Conservation (phyloP, 2,329 filamentous ascomycete genomes). For the Pseudogymnoascus sp. region DNA sequence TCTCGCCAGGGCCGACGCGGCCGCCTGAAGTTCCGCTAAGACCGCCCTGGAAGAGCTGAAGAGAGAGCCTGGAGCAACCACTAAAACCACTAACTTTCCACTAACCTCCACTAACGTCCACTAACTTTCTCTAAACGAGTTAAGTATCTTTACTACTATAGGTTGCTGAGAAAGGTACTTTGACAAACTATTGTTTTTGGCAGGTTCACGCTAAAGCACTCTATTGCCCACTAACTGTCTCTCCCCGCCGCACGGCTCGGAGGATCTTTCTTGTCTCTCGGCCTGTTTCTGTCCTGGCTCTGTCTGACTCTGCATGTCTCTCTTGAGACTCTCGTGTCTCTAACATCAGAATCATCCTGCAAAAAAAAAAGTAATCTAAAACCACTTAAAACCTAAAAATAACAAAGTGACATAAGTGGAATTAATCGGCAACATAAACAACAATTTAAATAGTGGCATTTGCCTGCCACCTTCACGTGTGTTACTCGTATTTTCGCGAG, state of each 20-base stretch:
- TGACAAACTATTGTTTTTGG: not conserved
- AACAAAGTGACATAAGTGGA: not conserved
- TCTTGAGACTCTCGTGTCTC: not conserved
- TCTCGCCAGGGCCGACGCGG: not conserved
- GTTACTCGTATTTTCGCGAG: not conserved
- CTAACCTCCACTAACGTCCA: too few species aligned
- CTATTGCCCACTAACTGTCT: not conserved
- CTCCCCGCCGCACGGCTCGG: not conserved
- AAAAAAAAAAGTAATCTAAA: not conserved
- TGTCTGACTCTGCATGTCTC: not conserved
- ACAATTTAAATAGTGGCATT: not conserved
- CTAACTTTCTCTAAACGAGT: not conserved
- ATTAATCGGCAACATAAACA: not conserved
- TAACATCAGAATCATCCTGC: not conserved
- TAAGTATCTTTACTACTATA: not conserved
- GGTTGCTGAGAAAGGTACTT: not conserved
- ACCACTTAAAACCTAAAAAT: not conserved
- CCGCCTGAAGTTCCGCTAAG: not conserved
- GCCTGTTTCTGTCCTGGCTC: not conserved
- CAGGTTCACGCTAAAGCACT: not conserved
- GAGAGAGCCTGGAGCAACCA: not conserved
- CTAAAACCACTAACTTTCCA: too few species aligned
- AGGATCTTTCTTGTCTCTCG: not conserved
- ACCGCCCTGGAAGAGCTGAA: not conserved
- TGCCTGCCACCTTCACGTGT: not conserved